These are phyloP conservation scores for Trichoderma citrinoviride DNA, from an alignment of 2,329 filamentous ascomycete genomes.

Conservation along the genomic window DNA sequence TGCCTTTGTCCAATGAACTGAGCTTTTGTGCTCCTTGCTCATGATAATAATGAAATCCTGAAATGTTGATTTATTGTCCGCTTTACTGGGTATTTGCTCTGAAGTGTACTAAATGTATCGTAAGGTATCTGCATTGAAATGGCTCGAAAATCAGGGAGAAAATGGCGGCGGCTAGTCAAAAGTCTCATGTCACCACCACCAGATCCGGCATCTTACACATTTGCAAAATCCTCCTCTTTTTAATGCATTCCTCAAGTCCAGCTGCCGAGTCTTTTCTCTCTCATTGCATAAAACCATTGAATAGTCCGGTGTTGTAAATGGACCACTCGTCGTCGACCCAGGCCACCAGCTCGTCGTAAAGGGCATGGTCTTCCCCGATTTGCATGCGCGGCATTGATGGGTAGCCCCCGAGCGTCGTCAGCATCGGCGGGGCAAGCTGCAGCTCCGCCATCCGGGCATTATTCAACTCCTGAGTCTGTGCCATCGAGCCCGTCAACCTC, in stretches of 20 bases:
- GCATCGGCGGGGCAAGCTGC: constrained; percentile 25
- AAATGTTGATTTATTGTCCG: no score
- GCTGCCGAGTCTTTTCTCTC: not conserved
- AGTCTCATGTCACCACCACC: no score
- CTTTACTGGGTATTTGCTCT: no score
- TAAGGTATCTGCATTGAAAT: no score
- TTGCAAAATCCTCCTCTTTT: no score
- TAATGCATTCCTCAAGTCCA: not conserved
- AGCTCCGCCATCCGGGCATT: constrained; percentile 25
- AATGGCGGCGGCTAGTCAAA: no score
- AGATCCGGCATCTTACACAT: no score
- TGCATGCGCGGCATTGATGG: constrained; percentile 29
- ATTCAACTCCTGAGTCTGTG: constrained; percentile 17
- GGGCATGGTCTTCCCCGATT: constrained; percentile 32
- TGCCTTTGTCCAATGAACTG: no score
- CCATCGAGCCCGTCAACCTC: constrained; percentile 32
- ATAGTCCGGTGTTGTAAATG: constrained; percentile 30
- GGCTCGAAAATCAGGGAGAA: no score
- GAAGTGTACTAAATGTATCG: no score
- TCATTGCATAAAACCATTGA: constrained; percentile 11
- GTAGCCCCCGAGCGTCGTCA: constrained; percentile 30
- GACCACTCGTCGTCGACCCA: constrained; percentile 42
- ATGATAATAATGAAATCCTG: no score
- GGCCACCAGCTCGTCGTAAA: constrained; percentile 38
- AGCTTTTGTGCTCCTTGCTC: no score